Base-by-base conservation (phyloP, 2,329 filamentous ascomycete genomes). In the Claviceps fusiformis region DNA sequence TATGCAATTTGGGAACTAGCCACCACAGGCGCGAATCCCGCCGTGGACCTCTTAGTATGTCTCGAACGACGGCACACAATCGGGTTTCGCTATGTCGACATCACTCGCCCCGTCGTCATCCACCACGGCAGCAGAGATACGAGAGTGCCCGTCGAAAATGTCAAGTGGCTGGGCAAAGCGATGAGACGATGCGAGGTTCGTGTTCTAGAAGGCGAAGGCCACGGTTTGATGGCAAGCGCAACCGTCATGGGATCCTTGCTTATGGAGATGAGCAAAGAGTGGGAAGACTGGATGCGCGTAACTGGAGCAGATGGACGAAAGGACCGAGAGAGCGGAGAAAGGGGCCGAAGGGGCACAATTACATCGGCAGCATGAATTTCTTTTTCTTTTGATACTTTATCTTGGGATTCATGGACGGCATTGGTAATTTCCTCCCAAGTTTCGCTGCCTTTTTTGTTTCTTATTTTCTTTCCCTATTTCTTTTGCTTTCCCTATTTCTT, bases 21-120 rank as follows among this genome's bases (percentile, higher is more conserved):
- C 1, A 97, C 92, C 0, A 86, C 85, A 1, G 87, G 91, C 52
- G 90, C 91, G 2, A 97, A 98, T 66, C 93, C 93, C 0, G 92
- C 93, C 0, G 89, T 95, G 0, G 93, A 98, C 68, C 73, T 98
- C 19, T 75, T 98, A 1, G 87, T 96, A 6, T 98, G 93, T 66
- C 77, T 98, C 1, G 93, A 98, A 69, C 83, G 93, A 27, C 81
- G 88, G 33, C 89, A 95, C 63, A 84, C 87, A 0, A 95, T 98
- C 62, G 93, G 93, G 0, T 98, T 98, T 72, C 83, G 91, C 52
- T 98, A 98, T 66, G 92, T 95, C 19, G 93, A 98, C 66, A 95
- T 98, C 61, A 95, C 87, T 6, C 82, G 90, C 9, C 82, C 89
- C 0, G 87, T 97, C 0, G 86, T 96, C 29, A 95, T 98, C 60